These are phyloP conservation scores for Sugiyamaella pinicola DNA, from an alignment of 1,139 yeast species.

Conservation along the genomic window DNA sequence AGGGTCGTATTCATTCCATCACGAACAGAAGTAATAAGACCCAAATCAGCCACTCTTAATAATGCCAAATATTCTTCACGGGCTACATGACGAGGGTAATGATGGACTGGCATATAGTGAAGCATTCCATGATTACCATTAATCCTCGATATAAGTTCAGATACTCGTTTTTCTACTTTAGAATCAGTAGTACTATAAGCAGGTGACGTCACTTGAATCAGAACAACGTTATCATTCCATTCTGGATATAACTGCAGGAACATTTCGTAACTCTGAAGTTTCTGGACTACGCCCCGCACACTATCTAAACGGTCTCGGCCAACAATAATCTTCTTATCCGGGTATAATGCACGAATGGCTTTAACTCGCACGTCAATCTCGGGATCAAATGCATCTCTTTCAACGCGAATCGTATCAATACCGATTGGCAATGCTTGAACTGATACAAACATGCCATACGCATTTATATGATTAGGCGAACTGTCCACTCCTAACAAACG, in stretches of 20 bases:
- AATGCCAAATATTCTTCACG: conserved; percentile 88
- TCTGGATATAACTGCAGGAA: conserved; percentile 89
- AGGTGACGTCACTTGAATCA: conserved; percentile 91
- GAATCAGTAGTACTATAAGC: conserved; percentile 52
- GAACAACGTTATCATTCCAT: conserved; percentile 83
- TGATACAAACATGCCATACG: conserved; percentile 74
- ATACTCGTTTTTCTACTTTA: conserved; percentile 68
- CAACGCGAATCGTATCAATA: conserved; percentile 68
- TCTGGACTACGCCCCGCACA: conserved; percentile 95
- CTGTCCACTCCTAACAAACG: conserved; percentile 45
- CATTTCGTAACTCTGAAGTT: conserved; percentile 88
- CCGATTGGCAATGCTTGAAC: conserved; percentile 84
- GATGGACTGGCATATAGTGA: conserved; percentile 82
- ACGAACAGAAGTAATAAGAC: conserved; percentile 84
- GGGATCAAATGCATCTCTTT: conserved; percentile 47
- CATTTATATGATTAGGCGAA: conserved; percentile 60
- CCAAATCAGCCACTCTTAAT: conserved; percentile 84
- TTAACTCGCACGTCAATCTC: conserved; percentile 50
- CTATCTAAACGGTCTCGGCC: conserved; percentile 95
- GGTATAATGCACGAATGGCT: conserved; percentile 64
- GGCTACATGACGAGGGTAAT: conserved; percentile 86
- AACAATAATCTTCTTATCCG: conserved; percentile 79
- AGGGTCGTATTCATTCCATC: conserved; percentile 98
- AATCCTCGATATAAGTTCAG: conserved; percentile 58
- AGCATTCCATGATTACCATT: conserved; percentile 82